Conservation (phyloP, 2,329 filamentous ascomycete species). For the Cylindrodendrum hubeiense region DNA sequence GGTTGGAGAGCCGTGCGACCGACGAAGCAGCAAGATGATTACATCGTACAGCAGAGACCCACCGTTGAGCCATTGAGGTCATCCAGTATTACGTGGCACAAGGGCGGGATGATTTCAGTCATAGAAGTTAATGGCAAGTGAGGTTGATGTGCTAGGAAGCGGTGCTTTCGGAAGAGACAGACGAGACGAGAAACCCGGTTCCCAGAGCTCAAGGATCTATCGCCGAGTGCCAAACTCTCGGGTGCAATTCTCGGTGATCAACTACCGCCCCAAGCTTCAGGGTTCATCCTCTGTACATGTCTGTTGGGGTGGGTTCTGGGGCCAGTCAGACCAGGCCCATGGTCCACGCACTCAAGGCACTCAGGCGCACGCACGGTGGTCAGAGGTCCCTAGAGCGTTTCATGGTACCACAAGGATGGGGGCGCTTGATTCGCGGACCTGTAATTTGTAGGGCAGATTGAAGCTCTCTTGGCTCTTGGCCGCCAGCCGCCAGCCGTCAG, state of each 20-base stretch:
- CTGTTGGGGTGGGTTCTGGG: constrained; percentile 1
- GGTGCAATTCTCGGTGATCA: not conserved
- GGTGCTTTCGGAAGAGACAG: not conserved
- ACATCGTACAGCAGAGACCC: not conserved
- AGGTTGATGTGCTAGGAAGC: not conserved
- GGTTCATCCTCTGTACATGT: constrained; percentile 7
- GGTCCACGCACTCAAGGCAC: constrained; percentile 7
- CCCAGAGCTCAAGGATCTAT: not conserved
- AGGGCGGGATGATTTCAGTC: not conserved
- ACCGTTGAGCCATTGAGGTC: not conserved
- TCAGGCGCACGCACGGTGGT: constrained; percentile 2
- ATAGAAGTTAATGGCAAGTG: not conserved
- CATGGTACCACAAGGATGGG: constrained; percentile 17
- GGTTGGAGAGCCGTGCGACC: not conserved
- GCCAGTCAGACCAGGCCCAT: constrained; percentile 2
- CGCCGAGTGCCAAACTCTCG: constrained; percentile 8
- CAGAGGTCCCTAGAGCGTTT: constrained; percentile 12
- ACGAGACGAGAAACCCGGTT: not conserved
- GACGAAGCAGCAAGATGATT: not conserved
- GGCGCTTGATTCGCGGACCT: constrained; percentile 10
- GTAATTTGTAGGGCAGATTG: constrained; percentile 14
- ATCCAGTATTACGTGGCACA: not conserved
- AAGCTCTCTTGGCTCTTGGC: not conserved
- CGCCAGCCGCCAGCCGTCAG: constrained; percentile 9
- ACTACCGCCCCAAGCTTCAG: constrained; percentile 11